phyloP scores from a whole-genome alignment of 1,284 basidiomycete species.

The Irpex sp. region DNA sequence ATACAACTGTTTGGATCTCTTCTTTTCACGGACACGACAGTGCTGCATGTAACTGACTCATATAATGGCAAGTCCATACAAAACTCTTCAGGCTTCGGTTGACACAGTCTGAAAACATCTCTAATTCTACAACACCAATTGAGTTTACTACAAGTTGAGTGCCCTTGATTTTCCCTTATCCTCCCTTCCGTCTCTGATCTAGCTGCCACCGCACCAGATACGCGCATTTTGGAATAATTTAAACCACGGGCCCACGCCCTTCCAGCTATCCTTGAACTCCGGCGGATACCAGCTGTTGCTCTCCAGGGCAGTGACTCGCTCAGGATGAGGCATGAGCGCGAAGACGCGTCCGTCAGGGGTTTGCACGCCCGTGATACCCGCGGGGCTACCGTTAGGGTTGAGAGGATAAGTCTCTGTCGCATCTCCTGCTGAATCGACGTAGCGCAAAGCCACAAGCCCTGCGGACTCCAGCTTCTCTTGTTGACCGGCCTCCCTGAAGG shows the following conservation, averaged over 20 bases:
- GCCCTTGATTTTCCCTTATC: background rate
- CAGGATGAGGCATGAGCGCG: slow-evolving; percentile 96
- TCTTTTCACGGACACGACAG: slow-evolving; percentile 3
- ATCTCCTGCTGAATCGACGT: slow-evolving; percentile 65
- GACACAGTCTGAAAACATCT: background rate
- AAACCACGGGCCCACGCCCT: slow-evolving; percentile 89
- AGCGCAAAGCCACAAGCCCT: slow-evolving; percentile 70
- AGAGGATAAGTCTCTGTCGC: slow-evolving; percentile 82
- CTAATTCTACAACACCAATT: background rate
- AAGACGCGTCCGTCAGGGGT: slow-evolving; percentile 86
- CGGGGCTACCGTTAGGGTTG: slow-evolving; percentile 93
- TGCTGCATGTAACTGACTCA: slow-evolving; percentile 6
- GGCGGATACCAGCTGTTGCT: slow-evolving; percentile 86
- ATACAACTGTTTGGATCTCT: background rate
- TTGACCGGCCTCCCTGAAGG: slow-evolving; percentile 51
- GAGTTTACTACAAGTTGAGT: background rate
- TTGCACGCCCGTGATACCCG: slow-evolving; percentile 87
- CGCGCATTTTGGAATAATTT: slow-evolving; percentile 93
- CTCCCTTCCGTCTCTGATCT: background rate
- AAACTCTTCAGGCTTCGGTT: background rate
- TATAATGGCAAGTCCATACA: slow-evolving; percentile 7
- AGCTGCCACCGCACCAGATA: slow-evolving; percentile 39
- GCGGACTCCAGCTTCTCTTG: slow-evolving; percentile 39
- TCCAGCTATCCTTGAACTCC: slow-evolving; percentile 52
- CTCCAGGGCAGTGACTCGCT: slow-evolving; percentile 73